Percentiles rank a stretch among this genome's conserved stretches.
phyloP scores from a whole-genome alignment of 2,329 filamentous ascomycete species.

The Xylaria sp. region DNA sequence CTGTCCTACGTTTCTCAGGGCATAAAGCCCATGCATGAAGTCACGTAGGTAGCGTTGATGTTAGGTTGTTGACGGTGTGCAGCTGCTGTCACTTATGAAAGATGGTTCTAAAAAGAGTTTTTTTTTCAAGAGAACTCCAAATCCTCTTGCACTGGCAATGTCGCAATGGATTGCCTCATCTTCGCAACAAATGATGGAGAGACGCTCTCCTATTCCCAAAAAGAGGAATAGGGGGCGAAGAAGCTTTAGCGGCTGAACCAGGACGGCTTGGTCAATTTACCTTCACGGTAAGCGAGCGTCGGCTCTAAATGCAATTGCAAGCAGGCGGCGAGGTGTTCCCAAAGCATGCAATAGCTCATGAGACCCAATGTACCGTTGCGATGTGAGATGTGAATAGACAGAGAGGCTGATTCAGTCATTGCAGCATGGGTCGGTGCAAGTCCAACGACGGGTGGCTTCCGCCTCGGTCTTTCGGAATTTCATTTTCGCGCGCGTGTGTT shows the following conservation, averaged over 20 bases:
- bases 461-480: neutral
- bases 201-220: neutral
- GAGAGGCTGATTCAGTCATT: neutral
- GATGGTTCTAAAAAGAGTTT: neutral
- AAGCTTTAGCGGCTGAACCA: slow-evolving; percentile 18
- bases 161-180: slow-evolving; percentile 12
- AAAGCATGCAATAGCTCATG: neutral
- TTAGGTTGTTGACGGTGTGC: neutral
- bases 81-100: neutral
- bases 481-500: neutral
- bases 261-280: slow-evolving; percentile 12
- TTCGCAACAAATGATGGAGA: slow-evolving; percentile 12
- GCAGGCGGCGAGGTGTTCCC: neutral
- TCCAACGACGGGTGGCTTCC: neutral
- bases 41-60: neutral
- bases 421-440: neutral
- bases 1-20: neutral
- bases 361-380: neutral
- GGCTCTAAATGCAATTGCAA: neutral
- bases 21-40: neutral
- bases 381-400: slow-evolving; percentile 15
- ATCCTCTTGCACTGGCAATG: neutral
- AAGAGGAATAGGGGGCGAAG: slow-evolving; percentile 11
- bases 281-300: slow-evolving; percentile 23
- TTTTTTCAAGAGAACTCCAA: neutral